Percentiles rank a stretch among this genome's conserved stretches.
phyloP scores from a whole-genome alignment of 768 basidiomycete genomes.

The Tylopilus rubrobrunneus region DNA sequence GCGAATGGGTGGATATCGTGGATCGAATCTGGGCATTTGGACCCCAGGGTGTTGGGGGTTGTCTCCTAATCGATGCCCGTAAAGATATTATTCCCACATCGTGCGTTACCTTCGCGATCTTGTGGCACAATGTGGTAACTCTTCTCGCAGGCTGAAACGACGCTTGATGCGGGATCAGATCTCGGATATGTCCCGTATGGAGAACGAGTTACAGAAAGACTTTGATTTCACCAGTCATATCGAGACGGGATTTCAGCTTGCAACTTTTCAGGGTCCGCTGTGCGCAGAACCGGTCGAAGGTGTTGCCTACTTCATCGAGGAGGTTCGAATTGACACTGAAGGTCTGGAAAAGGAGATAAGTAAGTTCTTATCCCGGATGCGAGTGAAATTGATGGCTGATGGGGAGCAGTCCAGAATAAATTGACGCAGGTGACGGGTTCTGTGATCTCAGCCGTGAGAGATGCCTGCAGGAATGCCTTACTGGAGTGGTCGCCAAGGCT shows the following conservation, averaged over 20 bases:
- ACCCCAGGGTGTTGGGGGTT: slow-evolving; percentile 81
- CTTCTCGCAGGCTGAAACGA: slow-evolving; percentile 43
- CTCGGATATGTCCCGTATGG: slow-evolving; percentile 29
- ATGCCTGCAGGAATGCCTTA: slow-evolving; percentile 84
- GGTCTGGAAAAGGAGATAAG: slow-evolving; percentile 65
- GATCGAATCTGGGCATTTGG: slow-evolving; percentile 90
- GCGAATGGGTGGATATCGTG: slow-evolving; percentile 72
- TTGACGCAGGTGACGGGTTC: slow-evolving; percentile 87
- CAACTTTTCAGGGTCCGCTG: slow-evolving; percentile 89
- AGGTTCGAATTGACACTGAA: slow-evolving; percentile 57
- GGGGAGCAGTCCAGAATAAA: slow-evolving; percentile 62
- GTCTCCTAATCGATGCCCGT: slow-evolving; percentile 77
- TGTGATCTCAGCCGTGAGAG: slow-evolving; percentile 81
- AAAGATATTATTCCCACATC: slow-evolving; percentile 45
- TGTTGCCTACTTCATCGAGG: slow-evolving; percentile 86
- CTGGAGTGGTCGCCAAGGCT: slow-evolving; percentile 97
- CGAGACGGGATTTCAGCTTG: slow-evolving; percentile 94
- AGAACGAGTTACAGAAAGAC: slow-evolving; percentile 34
- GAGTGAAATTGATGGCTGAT: slow-evolving; percentile 10
- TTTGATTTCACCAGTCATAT: slow-evolving; percentile 75
- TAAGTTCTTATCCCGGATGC: slow-evolving; percentile 29
- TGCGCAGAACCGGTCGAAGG: slow-evolving; percentile 96
- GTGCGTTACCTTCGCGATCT: slow-evolving; percentile 39
- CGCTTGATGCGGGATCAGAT: slow-evolving; percentile 40
- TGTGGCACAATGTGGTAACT: slow-evolving; percentile 4